These are phyloP conservation scores for Falciphora oryzae DNA, from an alignment of 2,329 filamentous ascomycete species.

Conservation along the genomic window DNA sequence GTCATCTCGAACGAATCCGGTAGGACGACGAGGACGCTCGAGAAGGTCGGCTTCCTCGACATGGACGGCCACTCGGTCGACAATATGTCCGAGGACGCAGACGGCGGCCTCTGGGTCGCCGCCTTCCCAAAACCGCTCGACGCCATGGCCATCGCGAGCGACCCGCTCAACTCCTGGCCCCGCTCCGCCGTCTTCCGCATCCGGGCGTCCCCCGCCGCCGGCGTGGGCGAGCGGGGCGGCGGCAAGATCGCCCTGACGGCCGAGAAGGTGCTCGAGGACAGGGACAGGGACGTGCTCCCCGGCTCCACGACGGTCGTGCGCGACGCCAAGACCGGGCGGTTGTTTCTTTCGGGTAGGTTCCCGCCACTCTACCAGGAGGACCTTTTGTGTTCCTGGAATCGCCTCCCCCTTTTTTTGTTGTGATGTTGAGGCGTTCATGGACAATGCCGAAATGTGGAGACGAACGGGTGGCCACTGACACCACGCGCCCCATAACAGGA, in stretches of 20 bases:
- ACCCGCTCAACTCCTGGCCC: slow-evolving; percentile 16
- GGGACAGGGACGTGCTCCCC: slow-evolving; percentile 19
- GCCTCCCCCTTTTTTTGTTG: background rate
- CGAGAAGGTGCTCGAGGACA: slow-evolving; percentile 24
- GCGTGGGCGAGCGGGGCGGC: background rate
- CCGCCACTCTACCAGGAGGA: background rate
- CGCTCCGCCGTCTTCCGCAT: slow-evolving; percentile 19
- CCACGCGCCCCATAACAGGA: background rate
- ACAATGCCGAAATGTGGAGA: background rate
- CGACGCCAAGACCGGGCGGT: slow-evolving; percentile 22
- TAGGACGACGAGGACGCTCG: background rate
- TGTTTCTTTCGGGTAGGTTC: slow-evolving; percentile 23
- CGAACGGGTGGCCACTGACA: background rate
- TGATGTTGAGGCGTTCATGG: background rate
- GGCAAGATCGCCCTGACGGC: slow-evolving; percentile 14
- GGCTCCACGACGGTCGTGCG: slow-evolving; percentile 21
- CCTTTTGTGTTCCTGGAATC: background rate
- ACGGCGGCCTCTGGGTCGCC: slow-evolving; percentile 22
- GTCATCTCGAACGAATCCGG: background rate
- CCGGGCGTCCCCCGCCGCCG: slow-evolving; percentile 10
- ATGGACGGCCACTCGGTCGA: slow-evolving; percentile 19
- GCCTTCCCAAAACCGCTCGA: slow-evolving; percentile 17
- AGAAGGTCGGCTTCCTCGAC: slow-evolving; percentile 13
- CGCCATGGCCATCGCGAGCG: slow-evolving; percentile 13
- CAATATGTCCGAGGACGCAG: slow-evolving; percentile 21